Evolutionary conservation across 164 flowering plant genomes (phyloP).

Genomic region (Stephania japonica): DNA sequence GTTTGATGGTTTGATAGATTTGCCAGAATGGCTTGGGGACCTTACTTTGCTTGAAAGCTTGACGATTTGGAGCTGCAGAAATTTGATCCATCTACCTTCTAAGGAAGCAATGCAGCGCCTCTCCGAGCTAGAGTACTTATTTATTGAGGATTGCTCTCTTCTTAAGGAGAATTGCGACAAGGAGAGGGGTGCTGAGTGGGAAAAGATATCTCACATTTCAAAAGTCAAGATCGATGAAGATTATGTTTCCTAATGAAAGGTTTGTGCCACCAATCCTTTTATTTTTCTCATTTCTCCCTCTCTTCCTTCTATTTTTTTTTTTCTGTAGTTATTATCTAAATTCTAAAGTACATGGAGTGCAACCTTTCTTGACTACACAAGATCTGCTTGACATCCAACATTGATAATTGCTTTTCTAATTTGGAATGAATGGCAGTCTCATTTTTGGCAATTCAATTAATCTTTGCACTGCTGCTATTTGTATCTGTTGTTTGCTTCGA

Average conservation of each 20-base stretch:
- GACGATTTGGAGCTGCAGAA: conserved; percentile 14
- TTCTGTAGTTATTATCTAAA: too few species aligned
- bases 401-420: too few species aligned
- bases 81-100: conserved; percentile 10
- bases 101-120: background rate
- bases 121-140: background rate
- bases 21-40: conserved; percentile 20
- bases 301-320: too few species aligned
- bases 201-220: background rate
- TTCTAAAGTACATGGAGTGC: too few species aligned
- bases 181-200: background rate
- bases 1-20: conserved; percentile 7
- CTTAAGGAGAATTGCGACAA: background rate
- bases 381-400: too few species aligned
- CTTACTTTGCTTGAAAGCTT: conserved; percentile 13
- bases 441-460: too few species aligned
- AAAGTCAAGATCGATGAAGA: background rate
- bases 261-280: too few species aligned
- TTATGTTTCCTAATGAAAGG: background rate
- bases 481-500: too few species aligned
- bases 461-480: too few species aligned
- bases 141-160: background rate
- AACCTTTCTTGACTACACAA: too few species aligned
- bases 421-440: too few species aligned
- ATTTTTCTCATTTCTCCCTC: too few species aligned